Base-by-base conservation (phyloP, 768 basidiomycete genomes). In the Rhizopogon vesiculosus region DNA sequence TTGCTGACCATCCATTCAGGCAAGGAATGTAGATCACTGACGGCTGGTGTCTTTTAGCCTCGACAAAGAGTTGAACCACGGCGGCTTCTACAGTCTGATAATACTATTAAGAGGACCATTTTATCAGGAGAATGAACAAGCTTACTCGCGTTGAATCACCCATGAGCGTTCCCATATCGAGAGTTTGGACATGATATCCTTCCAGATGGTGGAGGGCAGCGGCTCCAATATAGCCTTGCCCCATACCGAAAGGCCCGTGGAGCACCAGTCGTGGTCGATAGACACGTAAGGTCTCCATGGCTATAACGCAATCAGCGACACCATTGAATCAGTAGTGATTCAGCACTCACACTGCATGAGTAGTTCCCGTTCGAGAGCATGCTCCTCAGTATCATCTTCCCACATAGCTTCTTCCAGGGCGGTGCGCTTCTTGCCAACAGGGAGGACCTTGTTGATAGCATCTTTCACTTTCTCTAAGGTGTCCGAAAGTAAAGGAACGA, bases 1-100 rank as follows among this genome's bases (percentile, higher is more conserved):
- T 85, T 1, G 85, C 76, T 60, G 89, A 89, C 94, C 95, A 98
- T 1, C 86, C 82, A 1, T 83, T 64, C 6, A 99, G 81, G 1
- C 92, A 90, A 0, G 96, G 96, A 31, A 99, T 91, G 69, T 95
- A 98, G 46, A 99, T 82, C 39, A 98, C 87, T 0, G 93, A 94
- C 0, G 97, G 97, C 62, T 96, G 94, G 67, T 97, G 92, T 28
- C 96, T 86, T 67, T 98, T 98, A 1, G 96, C 97, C 69, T 99
- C 97, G 19, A 95, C 81, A 65, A 99, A 98, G 16, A 97, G 78
- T 62, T 98, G 95, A 4, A 98, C 93, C 53, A 98, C 85, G 2
- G 91, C 88, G 1, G 97, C 91, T 72, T 99, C 97, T 5, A 84
- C 72, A 1, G 92, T 92, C 93, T 96, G 53, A 44, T 13, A 38